Evolutionary conservation across 2,329 filamentous ascomycete species (phyloP).

Genomic region (Phoma sp.): DNA sequence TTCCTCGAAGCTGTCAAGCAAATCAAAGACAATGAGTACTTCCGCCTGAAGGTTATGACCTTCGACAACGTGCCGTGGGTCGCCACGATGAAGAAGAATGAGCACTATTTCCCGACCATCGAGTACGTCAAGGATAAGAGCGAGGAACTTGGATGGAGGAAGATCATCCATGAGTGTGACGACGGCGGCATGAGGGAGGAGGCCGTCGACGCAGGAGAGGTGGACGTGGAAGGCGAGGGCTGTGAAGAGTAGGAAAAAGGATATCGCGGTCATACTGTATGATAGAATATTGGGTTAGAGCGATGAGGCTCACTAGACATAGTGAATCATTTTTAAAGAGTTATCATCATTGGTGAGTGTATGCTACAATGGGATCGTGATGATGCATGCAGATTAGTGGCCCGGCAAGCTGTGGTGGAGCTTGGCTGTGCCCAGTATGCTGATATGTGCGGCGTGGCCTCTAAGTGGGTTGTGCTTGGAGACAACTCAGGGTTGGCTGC

Average conservation of each 20-base stretch:
- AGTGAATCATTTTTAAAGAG: too few relatives aligned
- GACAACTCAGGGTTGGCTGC: too few relatives aligned
- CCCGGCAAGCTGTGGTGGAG: too few relatives aligned
- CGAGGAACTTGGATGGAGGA: conserved; percentile 62
- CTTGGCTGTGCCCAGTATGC: too few relatives aligned
- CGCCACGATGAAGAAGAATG: conserved; percentile 99
- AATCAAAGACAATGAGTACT: conserved; percentile 97
- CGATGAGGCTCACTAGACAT: too few relatives aligned
- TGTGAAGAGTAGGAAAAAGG: conserved; percentile 22
- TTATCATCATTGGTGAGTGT: too few relatives aligned
- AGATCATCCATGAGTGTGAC: conserved; percentile 61
- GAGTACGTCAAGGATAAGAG: conserved; percentile 66
- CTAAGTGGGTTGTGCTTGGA: too few relatives aligned
- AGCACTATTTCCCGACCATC: conserved; percentile 83
- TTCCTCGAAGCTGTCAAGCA: conserved; percentile 83
- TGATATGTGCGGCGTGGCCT: too few relatives aligned
- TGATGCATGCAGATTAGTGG: too few relatives aligned
- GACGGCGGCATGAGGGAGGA: conserved; percentile 45
- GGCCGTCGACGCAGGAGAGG: conserved; percentile 36
- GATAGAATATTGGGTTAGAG: background rate
- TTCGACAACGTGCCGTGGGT: conserved; percentile 99
- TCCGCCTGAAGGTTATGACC: conserved; percentile 94
- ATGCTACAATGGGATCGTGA: too few relatives aligned
- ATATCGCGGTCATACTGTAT: background rate
- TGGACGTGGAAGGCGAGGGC: conserved; percentile 36